These are phyloP conservation scores for Trifolium pratense DNA, from an alignment of 306 rosid genomes.

Conservation along the genomic window DNA sequence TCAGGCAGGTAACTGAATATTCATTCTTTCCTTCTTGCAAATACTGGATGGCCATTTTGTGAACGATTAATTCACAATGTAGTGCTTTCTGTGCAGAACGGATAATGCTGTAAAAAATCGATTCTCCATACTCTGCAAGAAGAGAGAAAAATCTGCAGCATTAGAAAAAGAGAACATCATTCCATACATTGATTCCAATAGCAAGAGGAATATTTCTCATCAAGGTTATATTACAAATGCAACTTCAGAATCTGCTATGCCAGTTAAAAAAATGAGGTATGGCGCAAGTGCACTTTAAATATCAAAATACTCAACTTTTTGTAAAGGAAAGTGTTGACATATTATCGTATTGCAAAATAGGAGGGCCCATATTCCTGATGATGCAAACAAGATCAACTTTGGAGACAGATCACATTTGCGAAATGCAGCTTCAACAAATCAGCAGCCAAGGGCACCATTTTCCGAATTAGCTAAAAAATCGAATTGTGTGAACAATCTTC, in stretches of 20 bases:
- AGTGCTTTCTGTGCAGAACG: conserved; percentile 65
- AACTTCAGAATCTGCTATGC: conserved; percentile 53
- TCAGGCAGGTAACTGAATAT: conserved; percentile 82
- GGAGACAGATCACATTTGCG: conserved; percentile 67
- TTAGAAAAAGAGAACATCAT: conserved; percentile 77
- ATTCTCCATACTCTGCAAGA: conserved; percentile 87
- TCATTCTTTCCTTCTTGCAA: conserved; percentile 27
- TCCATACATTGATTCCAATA: conserved; percentile 59
- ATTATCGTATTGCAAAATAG: conserved; percentile 49
- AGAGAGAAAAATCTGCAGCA: conserved; percentile 89
- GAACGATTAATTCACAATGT: conserved; percentile 17
- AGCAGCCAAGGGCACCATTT: conserved; percentile 73
- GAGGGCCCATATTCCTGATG: conserved; percentile 67
- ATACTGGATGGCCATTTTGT: neutral
- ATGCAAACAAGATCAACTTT: conserved; percentile 50
- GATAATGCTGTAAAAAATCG: conserved; percentile 98
- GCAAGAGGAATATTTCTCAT: conserved; percentile 62
- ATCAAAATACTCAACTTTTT: conserved; percentile 31
- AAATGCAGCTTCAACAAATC: conserved; percentile 53
- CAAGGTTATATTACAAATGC: conserved; percentile 56
- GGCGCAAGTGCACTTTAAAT: neutral
- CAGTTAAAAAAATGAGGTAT: conserved; percentile 72
- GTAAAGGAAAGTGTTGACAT: conserved; percentile 13
- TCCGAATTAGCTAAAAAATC: conserved; percentile 74
- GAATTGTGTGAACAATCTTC: conserved; percentile 51